Conservation (phyloP, 805 yeast genomes). For the Hanseniaspora jakobsenii region DNA sequence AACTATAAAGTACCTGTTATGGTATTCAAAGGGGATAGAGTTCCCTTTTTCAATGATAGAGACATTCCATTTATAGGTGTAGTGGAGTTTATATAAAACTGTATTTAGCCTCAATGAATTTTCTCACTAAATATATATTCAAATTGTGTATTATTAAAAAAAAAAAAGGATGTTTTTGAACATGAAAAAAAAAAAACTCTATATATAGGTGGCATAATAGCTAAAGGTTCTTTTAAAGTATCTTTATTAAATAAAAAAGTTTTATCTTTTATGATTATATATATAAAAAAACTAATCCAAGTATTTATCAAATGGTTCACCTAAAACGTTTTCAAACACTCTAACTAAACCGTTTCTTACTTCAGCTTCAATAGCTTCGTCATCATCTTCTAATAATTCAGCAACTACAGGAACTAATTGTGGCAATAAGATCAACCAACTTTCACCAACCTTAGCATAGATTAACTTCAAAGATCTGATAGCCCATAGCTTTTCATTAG, state of each 20-base stretch:
- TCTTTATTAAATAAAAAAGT: background rate
- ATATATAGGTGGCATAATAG: no score
- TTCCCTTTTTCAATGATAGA: conserved; percentile 4
- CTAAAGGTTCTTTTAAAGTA: background rate
- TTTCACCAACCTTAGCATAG: conserved; percentile 86
- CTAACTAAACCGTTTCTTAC: conserved; percentile 83
- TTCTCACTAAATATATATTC: no score
- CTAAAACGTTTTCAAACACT: conserved; percentile 81
- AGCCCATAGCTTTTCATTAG: conserved; percentile 66
- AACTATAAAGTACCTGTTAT: conserved; percentile 6
- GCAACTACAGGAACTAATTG: conserved; percentile 93
- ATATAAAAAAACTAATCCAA: conserved; percentile 31
- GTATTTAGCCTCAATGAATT: no score
- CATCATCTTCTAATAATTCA: conserved; percentile 89
- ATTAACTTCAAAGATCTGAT: conserved; percentile 64
- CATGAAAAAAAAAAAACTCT: no score
- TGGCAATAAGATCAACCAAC: conserved; percentile 83
- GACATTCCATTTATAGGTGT: conserved; percentile 9
- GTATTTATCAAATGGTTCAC: conserved; percentile 86
- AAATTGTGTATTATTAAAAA: no score
- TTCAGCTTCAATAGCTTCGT: conserved; percentile 82
- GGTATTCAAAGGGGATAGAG: conserved; percentile 10
- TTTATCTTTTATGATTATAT: background rate
- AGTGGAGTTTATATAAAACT: background rate
- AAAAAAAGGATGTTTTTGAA: no score